Percentiles rank a stretch among this genome's conserved stretches.
phyloP scores from a whole-genome alignment of 805 yeast genomes.

The Debaryomyces hansenii region DNA sequence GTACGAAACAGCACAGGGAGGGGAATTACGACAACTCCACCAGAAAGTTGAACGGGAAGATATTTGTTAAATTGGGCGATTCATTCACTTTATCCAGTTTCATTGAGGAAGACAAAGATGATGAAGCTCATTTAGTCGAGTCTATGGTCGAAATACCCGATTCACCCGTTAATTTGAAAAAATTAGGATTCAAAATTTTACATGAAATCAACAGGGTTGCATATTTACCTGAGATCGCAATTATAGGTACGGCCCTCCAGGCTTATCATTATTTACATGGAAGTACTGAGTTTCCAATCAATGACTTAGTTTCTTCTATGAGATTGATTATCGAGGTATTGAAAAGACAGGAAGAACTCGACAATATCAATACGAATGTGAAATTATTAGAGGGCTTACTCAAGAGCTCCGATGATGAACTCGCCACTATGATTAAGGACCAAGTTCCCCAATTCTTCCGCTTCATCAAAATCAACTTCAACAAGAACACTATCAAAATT shows the following conservation, averaged over 20 bases:
- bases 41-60: conserved; percentile 32
- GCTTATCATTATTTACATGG: conserved; percentile 26
- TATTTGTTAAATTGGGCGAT: conserved; percentile 36
- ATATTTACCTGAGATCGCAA: conserved; percentile 53
- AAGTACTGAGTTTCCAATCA: conserved; percentile 15
- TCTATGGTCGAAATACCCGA: conserved; percentile 9
- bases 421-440: conserved; percentile 20
- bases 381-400: conserved; percentile 18
- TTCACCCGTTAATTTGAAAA: conserved; percentile 35
- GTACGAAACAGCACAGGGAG: conserved; percentile 1
- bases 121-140: conserved; percentile 6
- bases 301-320: conserved; percentile 30
- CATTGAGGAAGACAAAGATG: conserved; percentile 13
- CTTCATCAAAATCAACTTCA: conserved; percentile 21
- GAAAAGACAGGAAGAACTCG: conserved; percentile 18
- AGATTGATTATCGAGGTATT: conserved; percentile 21
- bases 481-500: conserved; percentile 26
- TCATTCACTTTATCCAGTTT: conserved; percentile 29
- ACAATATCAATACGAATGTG: conserved; percentile 20
- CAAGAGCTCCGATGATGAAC: conserved; percentile 18
- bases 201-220: conserved; percentile 52
- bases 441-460: conserved; percentile 30
- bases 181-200: conserved; percentile 54
- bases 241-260: conserved; percentile 49
- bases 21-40: conserved; percentile 32